These are phyloP conservation scores for Strobilomyces confusus DNA, from an alignment of 768 basidiomycete species.

Conservation along the genomic window DNA sequence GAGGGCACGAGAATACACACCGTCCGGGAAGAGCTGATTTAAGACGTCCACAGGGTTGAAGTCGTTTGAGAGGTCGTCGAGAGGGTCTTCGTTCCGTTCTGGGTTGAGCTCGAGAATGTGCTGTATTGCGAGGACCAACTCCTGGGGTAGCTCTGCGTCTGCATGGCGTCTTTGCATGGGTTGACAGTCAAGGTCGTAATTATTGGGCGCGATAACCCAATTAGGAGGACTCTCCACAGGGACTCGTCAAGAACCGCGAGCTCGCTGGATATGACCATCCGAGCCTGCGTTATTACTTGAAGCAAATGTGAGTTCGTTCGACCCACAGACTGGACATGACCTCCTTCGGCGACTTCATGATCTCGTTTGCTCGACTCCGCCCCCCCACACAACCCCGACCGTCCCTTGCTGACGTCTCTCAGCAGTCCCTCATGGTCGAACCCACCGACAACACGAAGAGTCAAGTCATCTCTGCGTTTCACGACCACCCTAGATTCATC, in stretches of 20 bases:
- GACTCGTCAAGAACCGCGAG: background rate
- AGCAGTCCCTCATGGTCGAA: conserved; percentile 17
- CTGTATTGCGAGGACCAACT: conserved; percentile 67
- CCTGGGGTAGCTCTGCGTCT: conserved; percentile 55
- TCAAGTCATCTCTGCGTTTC: conserved; percentile 60
- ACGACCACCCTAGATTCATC: conserved; percentile 63
- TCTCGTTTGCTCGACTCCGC: conserved; percentile 13
- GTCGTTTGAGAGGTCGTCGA: conserved; percentile 54
- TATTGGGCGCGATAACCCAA: background rate
- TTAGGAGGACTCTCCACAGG: conserved; percentile 10
- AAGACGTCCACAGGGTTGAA: conserved; percentile 53
- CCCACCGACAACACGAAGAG: conserved; percentile 42
- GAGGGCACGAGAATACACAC: conserved; percentile 38
- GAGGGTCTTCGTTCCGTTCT: conserved; percentile 43
- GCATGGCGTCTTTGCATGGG: conserved; percentile 20
- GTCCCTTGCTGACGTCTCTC: background rate
- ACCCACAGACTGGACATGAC: conserved; percentile 8
- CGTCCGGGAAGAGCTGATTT: conserved; percentile 74
- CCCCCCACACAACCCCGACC: background rate
- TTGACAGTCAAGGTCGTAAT: background rate
- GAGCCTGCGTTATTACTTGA: background rate
- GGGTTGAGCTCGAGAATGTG: conserved; percentile 58
- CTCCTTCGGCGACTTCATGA: conserved; percentile 21
- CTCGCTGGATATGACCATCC: background rate
- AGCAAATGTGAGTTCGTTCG: conserved; percentile 9